Conservation (phyloP, 768 basidiomycete genomes). For the Strobilomyces confusus region DNA sequence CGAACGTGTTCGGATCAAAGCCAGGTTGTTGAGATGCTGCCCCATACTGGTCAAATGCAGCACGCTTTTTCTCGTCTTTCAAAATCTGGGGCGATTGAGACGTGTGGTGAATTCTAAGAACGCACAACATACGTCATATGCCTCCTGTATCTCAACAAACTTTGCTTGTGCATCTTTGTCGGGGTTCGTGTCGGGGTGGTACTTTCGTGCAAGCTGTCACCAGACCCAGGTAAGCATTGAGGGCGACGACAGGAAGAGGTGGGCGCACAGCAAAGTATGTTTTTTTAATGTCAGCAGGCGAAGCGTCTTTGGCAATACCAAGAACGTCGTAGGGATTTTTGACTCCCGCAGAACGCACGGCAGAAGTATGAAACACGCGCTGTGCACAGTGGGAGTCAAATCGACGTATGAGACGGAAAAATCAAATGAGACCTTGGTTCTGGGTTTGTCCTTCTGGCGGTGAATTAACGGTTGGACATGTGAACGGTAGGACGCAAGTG, state of each 20-base stretch:
- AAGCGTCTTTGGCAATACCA: conserved; percentile 81
- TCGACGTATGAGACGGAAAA: conserved; percentile 6
- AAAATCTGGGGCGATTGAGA: conserved; percentile 55
- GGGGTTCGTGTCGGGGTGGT: conserved; percentile 96
- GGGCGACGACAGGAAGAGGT: conserved; percentile 8
- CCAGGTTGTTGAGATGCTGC: conserved; percentile 89
- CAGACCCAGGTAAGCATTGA: conserved; percentile 13
- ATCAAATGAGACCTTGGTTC: conserved; percentile 39
- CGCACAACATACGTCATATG: conserved; percentile 77
- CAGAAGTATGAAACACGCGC: conserved; percentile 76
- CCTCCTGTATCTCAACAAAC: conserved; percentile 95
- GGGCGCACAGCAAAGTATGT: conserved; percentile 83
- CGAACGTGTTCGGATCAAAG: conserved; percentile 88
- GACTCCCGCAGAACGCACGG: conserved; percentile 42
- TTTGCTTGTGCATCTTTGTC: conserved; percentile 87
- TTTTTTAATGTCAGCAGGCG: conserved; percentile 92
- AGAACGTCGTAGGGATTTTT: conserved; percentile 92
- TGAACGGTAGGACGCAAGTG: conserved; percentile 38
- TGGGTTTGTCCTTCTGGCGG: conserved; percentile 11
- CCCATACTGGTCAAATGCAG: conserved; percentile 89
- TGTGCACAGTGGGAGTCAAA: conserved; percentile 32
- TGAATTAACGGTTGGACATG: conserved; percentile 22
- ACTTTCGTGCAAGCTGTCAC: conserved; percentile 89
- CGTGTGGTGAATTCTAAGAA: conserved; percentile 13
- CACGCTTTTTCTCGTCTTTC: conserved; percentile 92